phyloP scores from a whole-genome alignment of 2,329 filamentous ascomycete genomes.

The Didymella segeticola region DNA sequence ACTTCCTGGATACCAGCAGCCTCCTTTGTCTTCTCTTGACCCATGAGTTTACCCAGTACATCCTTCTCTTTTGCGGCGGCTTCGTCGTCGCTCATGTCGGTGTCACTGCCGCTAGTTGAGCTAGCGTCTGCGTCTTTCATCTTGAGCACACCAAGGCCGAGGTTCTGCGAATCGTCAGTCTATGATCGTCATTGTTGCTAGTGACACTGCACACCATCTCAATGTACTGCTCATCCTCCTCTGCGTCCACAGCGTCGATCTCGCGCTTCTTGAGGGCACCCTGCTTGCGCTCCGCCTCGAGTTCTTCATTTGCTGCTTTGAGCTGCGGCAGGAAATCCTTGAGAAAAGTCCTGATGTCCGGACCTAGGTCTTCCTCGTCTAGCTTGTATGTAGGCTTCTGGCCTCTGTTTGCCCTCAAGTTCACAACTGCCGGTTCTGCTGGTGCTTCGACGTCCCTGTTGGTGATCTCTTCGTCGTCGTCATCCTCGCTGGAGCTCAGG shows the following conservation, averaged over 20 bases:
- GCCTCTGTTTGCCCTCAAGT: conserved; percentile 39
- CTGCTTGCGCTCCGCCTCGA: conserved; percentile 49
- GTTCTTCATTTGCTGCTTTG: conserved; percentile 52
- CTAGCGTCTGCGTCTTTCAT: conserved; percentile 39
- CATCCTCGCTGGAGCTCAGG: conserved; percentile 41
- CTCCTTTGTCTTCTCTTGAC: conserved; percentile 31
- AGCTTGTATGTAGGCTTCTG: conserved; percentile 44
- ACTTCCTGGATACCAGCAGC: conserved; percentile 42
- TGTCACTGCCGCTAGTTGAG: conserved; percentile 31
- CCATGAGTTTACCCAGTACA: conserved; percentile 48
- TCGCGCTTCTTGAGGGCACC: conserved; percentile 48
- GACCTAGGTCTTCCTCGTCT: conserved; percentile 29
- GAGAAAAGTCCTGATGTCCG: conserved; percentile 46
- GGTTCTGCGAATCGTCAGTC: conserved; percentile 35
- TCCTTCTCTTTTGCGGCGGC: conserved; percentile 33
- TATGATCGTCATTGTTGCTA: background rate
- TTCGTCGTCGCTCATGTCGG: conserved; percentile 23
- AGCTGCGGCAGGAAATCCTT: conserved; percentile 53
- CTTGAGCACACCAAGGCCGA: conserved; percentile 57
- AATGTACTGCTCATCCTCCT: conserved; percentile 44
- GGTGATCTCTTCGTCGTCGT: conserved; percentile 27
- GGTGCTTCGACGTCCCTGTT: conserved; percentile 10
- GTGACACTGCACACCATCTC: conserved; percentile 45
- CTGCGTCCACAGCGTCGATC: conserved; percentile 46
- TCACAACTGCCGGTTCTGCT: conserved; percentile 28